A percentile compares a stretch with the other conserved stretches of the same genome.
Evolutionary conservation across 176 grass and related monocot genomes (phyloP).

Genomic region (Aegilops umbellulata): DNA sequence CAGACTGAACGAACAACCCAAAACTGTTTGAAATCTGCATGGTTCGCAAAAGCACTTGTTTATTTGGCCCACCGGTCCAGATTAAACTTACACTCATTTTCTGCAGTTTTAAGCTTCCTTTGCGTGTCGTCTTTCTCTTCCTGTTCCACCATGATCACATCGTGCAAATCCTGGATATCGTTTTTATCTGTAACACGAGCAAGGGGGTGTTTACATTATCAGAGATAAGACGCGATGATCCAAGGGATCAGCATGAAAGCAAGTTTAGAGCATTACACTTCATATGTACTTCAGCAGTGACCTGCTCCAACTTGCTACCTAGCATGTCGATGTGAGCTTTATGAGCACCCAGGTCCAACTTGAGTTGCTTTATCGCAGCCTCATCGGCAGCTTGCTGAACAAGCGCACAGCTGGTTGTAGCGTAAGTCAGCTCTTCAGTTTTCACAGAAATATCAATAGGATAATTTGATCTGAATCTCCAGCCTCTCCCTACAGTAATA

Average conservation of each 20-base stretch:
- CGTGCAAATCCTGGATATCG: slow-evolving; percentile 68
- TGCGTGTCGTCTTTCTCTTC: slow-evolving; percentile 72
- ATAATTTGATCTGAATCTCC: background rate
- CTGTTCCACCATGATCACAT: slow-evolving; percentile 70
- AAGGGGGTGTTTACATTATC: background rate
- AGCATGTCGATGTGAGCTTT: slow-evolving; percentile 63
- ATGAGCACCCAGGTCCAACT: slow-evolving; percentile 55
- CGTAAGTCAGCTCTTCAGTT: slow-evolving; percentile 18
- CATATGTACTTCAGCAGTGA: slow-evolving; percentile 49
- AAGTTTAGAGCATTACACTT: slow-evolving; percentile 57
- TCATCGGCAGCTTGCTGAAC: slow-evolving; percentile 65
- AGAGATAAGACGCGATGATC: background rate
- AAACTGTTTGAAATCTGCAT: background rate
- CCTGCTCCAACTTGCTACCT: slow-evolving; percentile 52
- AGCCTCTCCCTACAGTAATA: background rate
- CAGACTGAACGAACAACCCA: background rate
- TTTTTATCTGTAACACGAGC: slow-evolving; percentile 54
- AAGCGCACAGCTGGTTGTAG: slow-evolving; percentile 58
- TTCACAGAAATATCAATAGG: slow-evolving; percentile 1
- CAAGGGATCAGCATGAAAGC: background rate
- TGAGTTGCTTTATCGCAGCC: slow-evolving; percentile 49
- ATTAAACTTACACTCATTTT: slow-evolving; percentile 66
- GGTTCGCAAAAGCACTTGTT: background rate
- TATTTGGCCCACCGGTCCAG: background rate
- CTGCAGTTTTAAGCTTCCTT: slow-evolving; percentile 64